Conservation (phyloP, 1,284 basidiomycete genomes). For the Bondarzewia mesenterica region DNA sequence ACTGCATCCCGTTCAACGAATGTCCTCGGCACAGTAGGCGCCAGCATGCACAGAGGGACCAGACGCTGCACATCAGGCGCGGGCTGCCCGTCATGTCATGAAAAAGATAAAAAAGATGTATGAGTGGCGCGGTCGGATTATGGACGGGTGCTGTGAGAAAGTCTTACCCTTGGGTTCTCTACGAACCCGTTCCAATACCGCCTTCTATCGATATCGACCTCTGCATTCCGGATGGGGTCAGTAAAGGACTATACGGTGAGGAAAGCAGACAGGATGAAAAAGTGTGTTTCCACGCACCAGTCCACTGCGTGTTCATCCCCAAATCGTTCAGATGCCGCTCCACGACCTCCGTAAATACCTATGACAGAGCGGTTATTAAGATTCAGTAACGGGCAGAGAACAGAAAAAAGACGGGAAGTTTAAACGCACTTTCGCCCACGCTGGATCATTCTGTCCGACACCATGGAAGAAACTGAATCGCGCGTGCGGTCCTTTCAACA, state of each 20-base stretch:
- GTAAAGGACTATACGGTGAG: neutral
- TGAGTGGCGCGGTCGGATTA: too few species aligned
- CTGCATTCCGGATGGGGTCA: neutral
- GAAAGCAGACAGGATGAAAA: too few species aligned
- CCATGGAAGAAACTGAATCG: constrained; percentile 9
- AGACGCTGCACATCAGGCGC: neutral
- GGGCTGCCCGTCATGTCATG: neutral
- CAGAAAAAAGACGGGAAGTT: too few species aligned
- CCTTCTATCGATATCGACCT: neutral
- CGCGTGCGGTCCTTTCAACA: neutral
- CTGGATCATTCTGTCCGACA: neutral
- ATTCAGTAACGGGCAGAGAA: neutral
- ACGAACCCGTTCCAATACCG: neutral
- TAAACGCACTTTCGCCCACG: neutral
- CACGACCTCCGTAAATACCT: neutral
- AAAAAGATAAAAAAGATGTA: too few species aligned
- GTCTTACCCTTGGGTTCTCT: neutral
- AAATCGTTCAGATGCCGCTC: neutral
- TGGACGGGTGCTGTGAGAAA: too few species aligned
- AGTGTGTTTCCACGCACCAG: too few species aligned
- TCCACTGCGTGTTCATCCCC: neutral
- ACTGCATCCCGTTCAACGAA: neutral
- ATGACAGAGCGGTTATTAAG: neutral
- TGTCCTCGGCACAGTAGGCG: neutral
- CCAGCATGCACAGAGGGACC: neutral